Conservation (phyloP, 305 asterid species). For the Solanum hybrid region DNA sequence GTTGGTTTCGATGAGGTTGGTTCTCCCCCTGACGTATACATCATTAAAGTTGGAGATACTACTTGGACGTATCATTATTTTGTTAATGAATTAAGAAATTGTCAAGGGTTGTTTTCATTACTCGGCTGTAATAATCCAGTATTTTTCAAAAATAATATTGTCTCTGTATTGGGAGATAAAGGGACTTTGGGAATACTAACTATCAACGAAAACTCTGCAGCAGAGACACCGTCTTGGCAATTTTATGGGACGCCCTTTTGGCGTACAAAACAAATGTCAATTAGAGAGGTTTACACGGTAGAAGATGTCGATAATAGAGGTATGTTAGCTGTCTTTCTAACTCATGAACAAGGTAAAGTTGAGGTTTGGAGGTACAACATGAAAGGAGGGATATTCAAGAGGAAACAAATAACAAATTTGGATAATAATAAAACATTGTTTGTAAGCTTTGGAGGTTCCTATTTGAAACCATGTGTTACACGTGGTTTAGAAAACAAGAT, state of each 20-base stretch:
- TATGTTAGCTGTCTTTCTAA: background rate
- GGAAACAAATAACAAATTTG: background rate
- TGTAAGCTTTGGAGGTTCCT: background rate
- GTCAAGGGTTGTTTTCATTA: background rate
- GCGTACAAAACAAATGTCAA: background rate
- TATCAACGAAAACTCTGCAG: background rate
- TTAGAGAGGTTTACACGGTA: background rate
- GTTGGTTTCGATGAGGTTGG: background rate
- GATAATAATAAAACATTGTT: background rate
- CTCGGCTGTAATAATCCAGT: background rate
- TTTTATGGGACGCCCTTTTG: background rate
- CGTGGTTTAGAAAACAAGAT: background rate
- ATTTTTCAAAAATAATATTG: background rate
- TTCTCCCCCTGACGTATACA: background rate
- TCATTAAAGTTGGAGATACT: background rate
- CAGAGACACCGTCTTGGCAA: background rate
- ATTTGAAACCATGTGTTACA: background rate
- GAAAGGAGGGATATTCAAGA: background rate
- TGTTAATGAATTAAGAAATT: background rate
- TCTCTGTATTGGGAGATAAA: background rate
- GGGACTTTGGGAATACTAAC: background rate
- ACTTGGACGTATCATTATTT: background rate
- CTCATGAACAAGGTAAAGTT: background rate
- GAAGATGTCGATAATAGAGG: background rate
- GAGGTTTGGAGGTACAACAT: background rate